Evolutionary conservation across 345 rosid genomes (phyloP), one percentile per base, ranked within the genome.

Genomic region (Citrus hindsii): DNA sequence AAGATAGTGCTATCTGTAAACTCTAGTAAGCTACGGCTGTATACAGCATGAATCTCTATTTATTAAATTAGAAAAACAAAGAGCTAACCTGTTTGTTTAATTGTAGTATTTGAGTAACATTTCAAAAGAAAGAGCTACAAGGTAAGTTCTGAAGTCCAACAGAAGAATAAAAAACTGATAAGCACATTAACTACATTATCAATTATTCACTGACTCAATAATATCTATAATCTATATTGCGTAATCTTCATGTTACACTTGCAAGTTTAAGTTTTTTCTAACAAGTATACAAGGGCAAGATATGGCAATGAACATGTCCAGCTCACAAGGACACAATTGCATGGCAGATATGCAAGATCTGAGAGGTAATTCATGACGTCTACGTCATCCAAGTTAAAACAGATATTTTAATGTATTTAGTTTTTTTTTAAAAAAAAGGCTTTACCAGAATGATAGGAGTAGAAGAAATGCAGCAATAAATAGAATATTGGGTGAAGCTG

Each of bases 381-480:
- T 35, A 37, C 46, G 59, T 6, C 7, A 33, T 33, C 48, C 66
- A 73, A 33, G 46, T 73, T 58, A 58, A 21, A 18, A 72, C 14
- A 72, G n/a, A 12, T 58, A 55, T 35, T 6, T 24, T 7, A 62
- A 40, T 19, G 35, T 19, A 18, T 68, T 68, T 55, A 13, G 2
- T 38, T 38, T 7, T 38, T 38, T 38, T 7, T 38, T 38, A n/a
- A n/a, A 27, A 65, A 46, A 60, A 37, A 66, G 42, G 84, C 84
- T 33, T 33, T 84, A 88, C 93, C 93, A 90, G 90, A 90, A 90
- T 69, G 92, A 88, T 24, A 86, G 76, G 80, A 88, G 91, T 59
- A 88, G 85, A 71, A 90, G 90, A 85, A 87, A 90, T 61, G 90
- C 84, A 22, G 92, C 90, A 3, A 88, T 83, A 81, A 87, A 87